Conservation (phyloP, 805 yeast species). For the Komagataella pseudopastoris region DNA sequence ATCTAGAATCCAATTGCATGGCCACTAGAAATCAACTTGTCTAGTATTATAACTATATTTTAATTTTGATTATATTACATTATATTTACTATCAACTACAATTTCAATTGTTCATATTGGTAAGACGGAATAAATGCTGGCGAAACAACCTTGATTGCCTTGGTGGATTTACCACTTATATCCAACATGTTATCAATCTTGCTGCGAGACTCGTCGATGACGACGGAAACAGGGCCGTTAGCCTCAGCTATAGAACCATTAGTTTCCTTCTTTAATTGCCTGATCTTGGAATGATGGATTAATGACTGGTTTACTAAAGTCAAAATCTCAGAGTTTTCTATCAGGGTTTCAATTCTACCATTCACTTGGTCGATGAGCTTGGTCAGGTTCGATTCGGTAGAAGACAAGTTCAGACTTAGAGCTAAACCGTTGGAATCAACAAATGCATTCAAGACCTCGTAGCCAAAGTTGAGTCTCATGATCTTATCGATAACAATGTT, state of each 20-base stretch:
- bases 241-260: constrained; percentile 16
- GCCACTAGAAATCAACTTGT: no score
- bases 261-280: constrained; percentile 9
- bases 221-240: constrained; percentile 12
- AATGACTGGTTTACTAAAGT: constrained; percentile 33
- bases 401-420: constrained; percentile 45
- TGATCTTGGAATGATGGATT: neutral
- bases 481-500: constrained; percentile 32
- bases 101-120: neutral
- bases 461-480: constrained; percentile 33
- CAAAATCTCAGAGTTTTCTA: constrained; percentile 26
- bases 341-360: constrained; percentile 18
- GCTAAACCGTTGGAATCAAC: constrained; percentile 61
- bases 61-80: neutral
- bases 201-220: constrained; percentile 4
- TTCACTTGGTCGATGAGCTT: constrained; percentile 35
- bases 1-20: no score
- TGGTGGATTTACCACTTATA: constrained; percentile 7
- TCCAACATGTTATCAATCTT: constrained; percentile 11
- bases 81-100: no score
- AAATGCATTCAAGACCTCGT: constrained; percentile 47
- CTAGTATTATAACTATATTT: no score
- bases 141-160: neutral
- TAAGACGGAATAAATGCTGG: neutral
- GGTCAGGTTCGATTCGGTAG: constrained; percentile 28